A percentile compares a stretch with the other conserved stretches of the same genome.
Conservation (phyloP, 345 rosid genomes). For the Hypericum perforatum region DNA sequence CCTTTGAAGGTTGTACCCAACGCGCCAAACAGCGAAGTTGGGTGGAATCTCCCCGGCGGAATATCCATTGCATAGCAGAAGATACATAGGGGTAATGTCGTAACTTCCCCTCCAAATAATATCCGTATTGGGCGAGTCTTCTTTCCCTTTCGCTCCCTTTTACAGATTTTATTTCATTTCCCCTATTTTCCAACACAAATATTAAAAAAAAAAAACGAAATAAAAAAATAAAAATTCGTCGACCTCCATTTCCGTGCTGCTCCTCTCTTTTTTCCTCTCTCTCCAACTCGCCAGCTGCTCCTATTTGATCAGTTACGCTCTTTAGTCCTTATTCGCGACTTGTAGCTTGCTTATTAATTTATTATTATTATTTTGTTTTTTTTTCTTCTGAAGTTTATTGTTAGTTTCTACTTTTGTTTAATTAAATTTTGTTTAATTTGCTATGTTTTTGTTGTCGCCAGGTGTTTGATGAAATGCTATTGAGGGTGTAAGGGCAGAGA, state of each 20-base stretch:
- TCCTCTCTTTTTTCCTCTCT: slow-evolving; percentile 13
- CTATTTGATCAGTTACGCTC: slow-evolving; percentile 23
- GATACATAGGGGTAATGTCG: slow-evolving; percentile 1
- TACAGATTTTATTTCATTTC: background rate
- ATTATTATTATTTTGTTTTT: background rate
- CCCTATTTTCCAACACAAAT: slow-evolving; percentile 7
- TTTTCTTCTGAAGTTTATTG: background rate
- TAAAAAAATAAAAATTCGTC: slow-evolving; percentile 1
- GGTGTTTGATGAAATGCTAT: slow-evolving; percentile 33
- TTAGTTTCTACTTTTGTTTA: background rate
- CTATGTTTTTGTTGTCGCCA: slow-evolving; percentile 12
- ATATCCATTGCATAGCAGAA: slow-evolving; percentile 12
- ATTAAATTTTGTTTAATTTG: background rate
- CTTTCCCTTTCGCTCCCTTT: background rate
- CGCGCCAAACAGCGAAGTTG: background rate
- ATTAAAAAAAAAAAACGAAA: background rate
- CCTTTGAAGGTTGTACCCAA: no score
- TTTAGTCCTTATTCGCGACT: background rate
- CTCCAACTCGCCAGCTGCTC: slow-evolving; percentile 10
- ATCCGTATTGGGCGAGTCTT: background rate
- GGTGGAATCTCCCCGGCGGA: slow-evolving; percentile 5
- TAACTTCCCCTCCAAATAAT: background rate
- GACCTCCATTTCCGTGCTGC: slow-evolving; percentile 20
- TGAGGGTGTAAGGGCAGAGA: slow-evolving; percentile 14
- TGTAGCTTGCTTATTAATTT: background rate